A percentile compares a stretch with the other conserved stretches of the same genome.
These are phyloP conservation scores for Acanthamoeba triangularis DNA, from an alignment of 208 protist species.

Conservation along the genomic window DNA sequence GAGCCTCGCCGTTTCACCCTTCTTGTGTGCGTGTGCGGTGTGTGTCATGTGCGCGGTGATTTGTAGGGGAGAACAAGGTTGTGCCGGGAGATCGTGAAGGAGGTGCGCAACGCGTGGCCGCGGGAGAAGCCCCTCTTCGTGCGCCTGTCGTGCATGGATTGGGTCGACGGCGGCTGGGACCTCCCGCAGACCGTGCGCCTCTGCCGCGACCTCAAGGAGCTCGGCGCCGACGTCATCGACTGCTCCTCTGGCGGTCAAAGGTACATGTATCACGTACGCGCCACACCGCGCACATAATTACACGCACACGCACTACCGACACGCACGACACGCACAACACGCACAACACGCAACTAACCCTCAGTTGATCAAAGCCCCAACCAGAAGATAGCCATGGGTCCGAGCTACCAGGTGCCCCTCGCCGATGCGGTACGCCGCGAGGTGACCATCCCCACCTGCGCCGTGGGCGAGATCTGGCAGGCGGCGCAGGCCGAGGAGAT, in stretches of 20 bases:
- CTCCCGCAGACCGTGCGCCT: slow-evolving; percentile 76
- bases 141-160: slow-evolving; percentile 70
- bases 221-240: slow-evolving; percentile 81
- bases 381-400: slow-evolving; percentile 57
- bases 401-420: slow-evolving; percentile 80
- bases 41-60: background rate
- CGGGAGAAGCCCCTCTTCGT: slow-evolving; percentile 74
- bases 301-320: background rate
- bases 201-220: slow-evolving; percentile 4
- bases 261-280: background rate
- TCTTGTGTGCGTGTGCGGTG: no score
- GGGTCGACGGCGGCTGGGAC: slow-evolving; percentile 76
- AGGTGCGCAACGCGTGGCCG: slow-evolving; percentile 68
- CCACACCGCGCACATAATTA: background rate
- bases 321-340: no score
- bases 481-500: slow-evolving; percentile 72
- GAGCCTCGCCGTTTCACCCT: no score
- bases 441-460: background rate
- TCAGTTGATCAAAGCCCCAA: background rate
- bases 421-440: slow-evolving; percentile 65
- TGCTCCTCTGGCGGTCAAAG: slow-evolving; percentile 78
- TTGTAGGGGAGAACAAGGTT: no score
- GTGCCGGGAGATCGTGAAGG: slow-evolving; percentile 90
- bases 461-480: slow-evolving; percentile 82
- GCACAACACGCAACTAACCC: no score